A percentile compares a stretch with the other conserved stretches of the same genome.
These are phyloP conservation scores for Microthlaspi erraticum DNA, from an alignment of 345 rosid species.

Conservation along the genomic window DNA sequence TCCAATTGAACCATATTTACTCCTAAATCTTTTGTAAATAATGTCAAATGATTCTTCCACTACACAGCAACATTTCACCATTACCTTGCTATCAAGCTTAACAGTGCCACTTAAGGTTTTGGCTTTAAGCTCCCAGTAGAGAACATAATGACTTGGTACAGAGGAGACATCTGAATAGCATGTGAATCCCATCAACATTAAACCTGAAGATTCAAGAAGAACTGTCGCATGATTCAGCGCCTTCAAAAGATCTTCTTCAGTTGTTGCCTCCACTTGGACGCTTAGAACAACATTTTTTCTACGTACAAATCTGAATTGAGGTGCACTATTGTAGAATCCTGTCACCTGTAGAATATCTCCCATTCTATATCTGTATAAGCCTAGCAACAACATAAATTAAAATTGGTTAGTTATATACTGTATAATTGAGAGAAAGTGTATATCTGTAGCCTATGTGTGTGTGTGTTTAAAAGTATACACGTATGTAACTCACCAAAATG, in stretches of 20 bases:
- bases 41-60: constrained; percentile 61
- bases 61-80: constrained; percentile 63
- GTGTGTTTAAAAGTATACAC: not conserved
- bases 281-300: constrained; percentile 57
- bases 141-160: constrained; percentile 70
- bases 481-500: constrained; percentile 47
- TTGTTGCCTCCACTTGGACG: constrained; percentile 61
- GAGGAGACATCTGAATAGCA: constrained; percentile 56
- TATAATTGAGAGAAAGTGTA: not conserved
- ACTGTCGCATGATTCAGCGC: constrained; percentile 52
- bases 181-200: constrained; percentile 56
- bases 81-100: constrained; percentile 42
- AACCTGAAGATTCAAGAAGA: constrained; percentile 49
- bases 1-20: constrained; percentile 27
- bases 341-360: constrained; percentile 72
- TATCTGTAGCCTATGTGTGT: too few species aligned
- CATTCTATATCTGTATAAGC: constrained; percentile 63
- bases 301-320: constrained; percentile 60
- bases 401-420: not conserved
- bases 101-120: constrained; percentile 24
- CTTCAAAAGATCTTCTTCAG: constrained; percentile 63
- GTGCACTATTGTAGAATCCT: constrained; percentile 62
- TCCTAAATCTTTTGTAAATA: constrained; percentile 52
- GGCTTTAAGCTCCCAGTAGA: constrained; percentile 59
- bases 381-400: constrained; percentile 33